Conservation (phyloP, 176 grass and related monocot species). For the Paspalum vaginatum region DNA sequence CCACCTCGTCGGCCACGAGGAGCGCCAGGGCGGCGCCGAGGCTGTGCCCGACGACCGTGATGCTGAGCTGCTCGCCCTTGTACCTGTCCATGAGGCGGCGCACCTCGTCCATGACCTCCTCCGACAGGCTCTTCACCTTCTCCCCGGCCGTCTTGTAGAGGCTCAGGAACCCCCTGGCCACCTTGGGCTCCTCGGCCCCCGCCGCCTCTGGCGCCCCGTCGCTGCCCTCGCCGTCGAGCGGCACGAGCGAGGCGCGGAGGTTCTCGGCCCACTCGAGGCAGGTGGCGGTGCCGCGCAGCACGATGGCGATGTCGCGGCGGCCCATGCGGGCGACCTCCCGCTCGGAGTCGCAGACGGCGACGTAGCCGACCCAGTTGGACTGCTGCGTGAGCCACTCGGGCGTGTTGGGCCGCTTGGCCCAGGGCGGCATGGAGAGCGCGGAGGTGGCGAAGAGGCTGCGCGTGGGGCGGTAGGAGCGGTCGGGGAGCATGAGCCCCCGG, state of each 20-base stretch:
- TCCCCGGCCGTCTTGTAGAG: constrained; percentile 81
- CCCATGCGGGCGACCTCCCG: constrained; percentile 85
- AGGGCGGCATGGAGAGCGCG: constrained; percentile 63
- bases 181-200: constrained; percentile 49
- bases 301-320: constrained; percentile 82
- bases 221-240: constrained; percentile 39
- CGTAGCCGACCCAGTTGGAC: constrained; percentile 87
- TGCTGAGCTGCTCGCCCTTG: constrained; percentile 92
- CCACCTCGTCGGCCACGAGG: constrained; percentile 81
- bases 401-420: constrained; percentile 64
- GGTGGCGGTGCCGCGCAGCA: constrained; percentile 82
- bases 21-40: constrained; percentile 84
- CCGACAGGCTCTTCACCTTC: constrained; percentile 62
- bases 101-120: constrained; percentile 72
- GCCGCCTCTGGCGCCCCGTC: background rate
- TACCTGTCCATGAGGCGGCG: constrained; percentile 72
- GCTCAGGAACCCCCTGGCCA: constrained; percentile 71
- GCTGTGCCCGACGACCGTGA: constrained; percentile 91
- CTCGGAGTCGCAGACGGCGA: constrained; percentile 89
- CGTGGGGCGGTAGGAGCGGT: constrained; percentile 77
- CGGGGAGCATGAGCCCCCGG: constrained; percentile 70
- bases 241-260: constrained; percentile 65
- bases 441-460: constrained; percentile 86
- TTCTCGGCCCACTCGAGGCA: constrained; percentile 97
- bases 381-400: constrained; percentile 90